phyloP scores from a whole-genome alignment of 2,329 filamentous ascomycete genomes.

The Sodiomyces alkalinus region DNA sequence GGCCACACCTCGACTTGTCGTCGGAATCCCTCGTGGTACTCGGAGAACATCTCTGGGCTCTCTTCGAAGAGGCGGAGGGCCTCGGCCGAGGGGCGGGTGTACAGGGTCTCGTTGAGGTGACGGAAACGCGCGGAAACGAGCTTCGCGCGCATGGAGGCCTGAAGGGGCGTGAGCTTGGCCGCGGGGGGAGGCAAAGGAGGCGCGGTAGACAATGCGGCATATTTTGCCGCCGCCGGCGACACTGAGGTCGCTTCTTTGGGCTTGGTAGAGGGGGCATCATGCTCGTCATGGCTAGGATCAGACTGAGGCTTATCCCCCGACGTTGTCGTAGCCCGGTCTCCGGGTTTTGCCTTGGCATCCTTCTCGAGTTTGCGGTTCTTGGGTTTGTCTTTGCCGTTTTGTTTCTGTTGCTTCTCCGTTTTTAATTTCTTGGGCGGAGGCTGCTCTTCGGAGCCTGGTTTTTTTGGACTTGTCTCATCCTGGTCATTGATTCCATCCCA shows the following conservation, averaged over 20 bases:
- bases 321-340: constrained; percentile 6
- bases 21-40: constrained; percentile 94
- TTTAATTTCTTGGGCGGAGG: too few species aligned
- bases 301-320: background rate
- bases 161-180: constrained; percentile 71
- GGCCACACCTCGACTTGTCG: constrained; percentile 94
- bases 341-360: constrained; percentile 8
- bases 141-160: constrained; percentile 89
- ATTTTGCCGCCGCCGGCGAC: too few species aligned
- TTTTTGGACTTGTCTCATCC: too few species aligned
- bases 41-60: constrained; percentile 83
- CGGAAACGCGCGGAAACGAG: constrained; percentile 91
- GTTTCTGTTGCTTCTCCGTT: too few species aligned
- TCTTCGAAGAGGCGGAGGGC: constrained; percentile 71
- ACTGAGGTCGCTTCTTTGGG: too few species aligned
- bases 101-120: constrained; percentile 91
- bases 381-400: too few species aligned
- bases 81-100: constrained; percentile 75
- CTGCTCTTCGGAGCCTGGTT: too few species aligned
- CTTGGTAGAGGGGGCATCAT: constrained; percentile 3
- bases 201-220: constrained; percentile 9
- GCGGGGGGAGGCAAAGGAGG: constrained; percentile 25
- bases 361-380: constrained; percentile 1
- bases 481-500: too few species aligned
- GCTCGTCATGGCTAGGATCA: background rate